Conservation (phyloP, 345 rosid species). For the Salix viminalis region DNA sequence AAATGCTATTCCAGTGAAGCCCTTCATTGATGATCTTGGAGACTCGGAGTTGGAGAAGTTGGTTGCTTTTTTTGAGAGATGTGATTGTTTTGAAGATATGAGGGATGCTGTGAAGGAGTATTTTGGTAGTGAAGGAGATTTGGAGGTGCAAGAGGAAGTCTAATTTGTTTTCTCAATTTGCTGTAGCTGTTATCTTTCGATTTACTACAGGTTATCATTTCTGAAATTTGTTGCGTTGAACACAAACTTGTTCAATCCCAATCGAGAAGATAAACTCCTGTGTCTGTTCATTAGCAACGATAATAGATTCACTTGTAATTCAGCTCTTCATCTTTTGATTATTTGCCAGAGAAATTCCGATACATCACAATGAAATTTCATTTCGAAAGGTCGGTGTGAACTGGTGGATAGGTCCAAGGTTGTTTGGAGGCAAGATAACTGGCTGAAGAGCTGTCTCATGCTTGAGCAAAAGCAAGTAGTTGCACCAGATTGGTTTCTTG, state of each 20-base stretch:
- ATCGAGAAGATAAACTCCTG: not conserved
- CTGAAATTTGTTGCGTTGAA: constrained; percentile 4
- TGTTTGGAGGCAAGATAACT: not conserved
- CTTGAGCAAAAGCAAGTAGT: not conserved
- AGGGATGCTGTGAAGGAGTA: constrained; percentile 64
- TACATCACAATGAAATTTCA: not conserved
- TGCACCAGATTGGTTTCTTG: not conserved
- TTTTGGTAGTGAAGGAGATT: constrained; percentile 6
- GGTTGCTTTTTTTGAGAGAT: constrained; percentile 46
- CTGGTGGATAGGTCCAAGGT: not conserved
- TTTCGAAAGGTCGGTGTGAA: not conserved
- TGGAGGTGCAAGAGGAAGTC: not conserved
- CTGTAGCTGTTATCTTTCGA: not conserved
- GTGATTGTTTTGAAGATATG: constrained; percentile 55
- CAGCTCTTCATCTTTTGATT: not conserved
- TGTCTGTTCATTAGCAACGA: not conserved
- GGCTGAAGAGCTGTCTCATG: not conserved
- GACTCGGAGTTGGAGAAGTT: constrained; percentile 59
- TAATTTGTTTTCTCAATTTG: not conserved
- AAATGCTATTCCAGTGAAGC: constrained; percentile 69
- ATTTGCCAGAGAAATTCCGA: not conserved
- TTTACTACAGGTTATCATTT: not conserved
- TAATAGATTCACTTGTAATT: not conserved
- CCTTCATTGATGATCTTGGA: constrained; percentile 48
- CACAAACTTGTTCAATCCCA: constrained; percentile 17